These are phyloP conservation scores for Cenococcum geophilum DNA, from an alignment of 495 filamentous ascomycete genomes.

Conservation along the genomic window DNA sequence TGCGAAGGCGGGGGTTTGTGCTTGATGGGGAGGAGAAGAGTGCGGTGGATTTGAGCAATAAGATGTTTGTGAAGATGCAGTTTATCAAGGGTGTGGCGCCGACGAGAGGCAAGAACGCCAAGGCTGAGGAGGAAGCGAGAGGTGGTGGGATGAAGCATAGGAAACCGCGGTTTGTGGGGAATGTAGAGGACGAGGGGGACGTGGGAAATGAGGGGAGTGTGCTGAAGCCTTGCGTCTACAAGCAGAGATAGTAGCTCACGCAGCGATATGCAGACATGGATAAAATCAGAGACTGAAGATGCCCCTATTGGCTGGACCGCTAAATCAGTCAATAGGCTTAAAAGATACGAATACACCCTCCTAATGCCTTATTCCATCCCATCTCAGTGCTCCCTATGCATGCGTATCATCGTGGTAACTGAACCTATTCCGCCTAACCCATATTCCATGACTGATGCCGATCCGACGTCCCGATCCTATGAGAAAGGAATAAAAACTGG, in stretches of 20 bases:
- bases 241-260: slow-evolving; percentile 51
- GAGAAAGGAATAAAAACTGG: too few species aligned
- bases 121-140: slow-evolving; percentile 26
- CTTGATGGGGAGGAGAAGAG: slow-evolving; percentile 50
- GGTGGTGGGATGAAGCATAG: slow-evolving; percentile 10
- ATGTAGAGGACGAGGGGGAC: slow-evolving; percentile 43
- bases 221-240: slow-evolving; percentile 96
- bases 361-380: too few species aligned
- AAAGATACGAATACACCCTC: too few species aligned
- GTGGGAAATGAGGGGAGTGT: slow-evolving; percentile 59
- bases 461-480: too few species aligned
- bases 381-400: too few species aligned
- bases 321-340: too few species aligned
- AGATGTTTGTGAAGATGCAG: slow-evolving; percentile 96
- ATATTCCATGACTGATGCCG: too few species aligned
- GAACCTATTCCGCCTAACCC: too few species aligned
- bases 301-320: too few species aligned
- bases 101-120: slow-evolving; percentile 61
- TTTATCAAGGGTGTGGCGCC: slow-evolving; percentile 76
- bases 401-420: too few species aligned
- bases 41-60: slow-evolving; percentile 75
- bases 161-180: slow-evolving; percentile 36
- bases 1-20: slow-evolving; percentile 70
- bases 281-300: too few species aligned
- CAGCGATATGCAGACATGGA: too few species aligned